Evolutionary conservation across 768 basidiomycete species (phyloP), one percentile per base, ranked within the genome.

Genomic region (Basidioascus undulatus): DNA sequence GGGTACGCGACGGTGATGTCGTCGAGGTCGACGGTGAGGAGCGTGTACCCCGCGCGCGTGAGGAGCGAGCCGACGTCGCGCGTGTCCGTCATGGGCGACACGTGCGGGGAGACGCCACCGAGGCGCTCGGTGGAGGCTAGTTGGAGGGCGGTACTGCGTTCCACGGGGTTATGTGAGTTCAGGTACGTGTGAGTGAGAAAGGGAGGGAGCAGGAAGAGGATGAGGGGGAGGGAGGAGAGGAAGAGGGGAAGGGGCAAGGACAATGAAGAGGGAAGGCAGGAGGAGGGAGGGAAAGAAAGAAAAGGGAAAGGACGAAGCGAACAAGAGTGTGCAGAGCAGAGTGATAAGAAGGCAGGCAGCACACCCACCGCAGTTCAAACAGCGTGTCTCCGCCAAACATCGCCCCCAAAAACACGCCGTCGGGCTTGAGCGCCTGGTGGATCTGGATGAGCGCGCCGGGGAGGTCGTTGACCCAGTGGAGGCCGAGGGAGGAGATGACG

Each of bases 391-490:
- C 87, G 13, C 92, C 92, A 42, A 94, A 71, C 65, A 96, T 76
- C 13, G 87, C 83, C 12, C 76, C 87, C 15, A 98, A 65, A 54
- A 98, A 96, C 24, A 94, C 69, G 2, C 89, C 92, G 55, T 96
- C 89, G 0, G 87, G 81, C 49, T 71, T 65, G 11, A 98, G 60
- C 2, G 74, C 71, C 58, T 81, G 74, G 48, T 70, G 72, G 42
- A 92, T 81, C 54, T 96, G 92, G 8, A 82, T 66, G 10, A 98
- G 64, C 0, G 74, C 64, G 81, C 87, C 84, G 45, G 86, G 89
- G 6, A 98, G 68, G 60, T 98, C 92, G 50, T 96, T 96, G 11
- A 92, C 71, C 92, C 92, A 98, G 47, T 98, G 92, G 32, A 96
- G 65, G 49, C 74, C 76, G 4, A 92, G 66, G 54, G 82, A 87